Evolutionary conservation across 2,329 filamentous ascomycete genomes (phyloP), one percentile per base, ranked within the genome.

Genomic region (Colletotrichum scovillei): DNA sequence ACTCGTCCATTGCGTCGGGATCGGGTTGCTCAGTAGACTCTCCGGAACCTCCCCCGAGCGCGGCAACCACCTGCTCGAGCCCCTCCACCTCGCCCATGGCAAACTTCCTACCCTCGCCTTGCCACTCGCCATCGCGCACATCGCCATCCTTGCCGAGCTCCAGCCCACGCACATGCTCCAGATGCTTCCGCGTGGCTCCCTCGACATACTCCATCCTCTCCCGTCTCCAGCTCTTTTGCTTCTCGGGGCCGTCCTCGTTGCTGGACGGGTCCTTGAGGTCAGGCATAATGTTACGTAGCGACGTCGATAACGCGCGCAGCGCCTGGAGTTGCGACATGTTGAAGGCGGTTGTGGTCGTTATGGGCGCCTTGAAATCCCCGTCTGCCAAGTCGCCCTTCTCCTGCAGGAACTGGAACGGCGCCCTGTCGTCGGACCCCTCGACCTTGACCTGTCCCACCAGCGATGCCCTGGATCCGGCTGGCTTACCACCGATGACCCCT

Each of bases 161-260:
- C 69, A 95, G 83, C 0, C 93, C 93, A 58, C 91, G 86, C 57
- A 90, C 86, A 32, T 84, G 88, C 84, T 97, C 94, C 53, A 98
- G 85, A 80, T 97, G 94, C 73, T 93, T 88, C 76, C 91, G 87
- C 63, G 94, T 94, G 78, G 95, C 92, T 67, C 89, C 89, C 83
- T 98, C 95, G 62, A 98, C 92, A 80, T 98, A 98, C 76, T 93
- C 89, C 69, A 92, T 88, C 73, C 96, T 87, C 80, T 97, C 92
- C 66, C 91, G 89, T 52, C 92, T 88, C 85, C 91, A 94, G 58
- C 88, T 88, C 79, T 88, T 86, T 66, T 86, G 79, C 77, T 78
- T 71, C 35, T 80, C 79, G 4, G 81, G 81, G 32, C 81, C 80
- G 4, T 82, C 78, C 1, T 76, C 74, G 14, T 74, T 69, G 63